These are phyloP conservation scores for Datura wrightii DNA, from an alignment of 257 asterid genomes.

Conservation along the genomic window DNA sequence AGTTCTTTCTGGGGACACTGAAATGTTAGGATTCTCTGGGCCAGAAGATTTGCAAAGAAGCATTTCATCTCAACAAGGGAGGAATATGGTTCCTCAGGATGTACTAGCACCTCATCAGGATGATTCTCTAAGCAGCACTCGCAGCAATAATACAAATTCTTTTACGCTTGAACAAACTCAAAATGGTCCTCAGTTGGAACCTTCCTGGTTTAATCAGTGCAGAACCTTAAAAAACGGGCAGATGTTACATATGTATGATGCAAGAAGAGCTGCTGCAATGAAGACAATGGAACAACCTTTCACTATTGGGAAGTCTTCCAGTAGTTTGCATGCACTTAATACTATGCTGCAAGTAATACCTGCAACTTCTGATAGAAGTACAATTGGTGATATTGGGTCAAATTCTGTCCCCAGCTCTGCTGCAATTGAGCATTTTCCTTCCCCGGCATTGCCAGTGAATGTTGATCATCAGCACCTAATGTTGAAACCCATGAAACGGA, in stretches of 20 bases:
- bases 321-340: slow-evolving; percentile 46
- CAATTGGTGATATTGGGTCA: slow-evolving; percentile 40
- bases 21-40: slow-evolving; percentile 49
- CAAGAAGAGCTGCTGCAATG: slow-evolving; percentile 41
- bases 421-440: slow-evolving; percentile 47
- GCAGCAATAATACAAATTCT: slow-evolving; percentile 33
- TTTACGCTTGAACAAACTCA: slow-evolving; percentile 45
- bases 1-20: slow-evolving; percentile 55
- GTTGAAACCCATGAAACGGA: slow-evolving; percentile 61
- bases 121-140: slow-evolving; percentile 41
- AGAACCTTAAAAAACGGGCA: slow-evolving; percentile 68
- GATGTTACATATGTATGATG: slow-evolving; percentile 50
- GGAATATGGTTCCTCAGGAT: slow-evolving; percentile 57
- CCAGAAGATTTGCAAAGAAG: slow-evolving; percentile 47
- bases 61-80: slow-evolving; percentile 53
- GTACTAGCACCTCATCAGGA: slow-evolving; percentile 42
- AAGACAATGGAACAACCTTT: slow-evolving; percentile 52
- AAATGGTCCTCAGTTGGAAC: slow-evolving; percentile 76
- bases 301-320: slow-evolving; percentile 50
- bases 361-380: slow-evolving; percentile 47
- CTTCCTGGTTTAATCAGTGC: slow-evolving; percentile 78
- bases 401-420: slow-evolving; percentile 44
- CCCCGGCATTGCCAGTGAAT: slow-evolving; percentile 43
- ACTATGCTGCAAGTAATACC: slow-evolving; percentile 49
- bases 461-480: slow-evolving; percentile 44